Evolutionary conservation across 495 filamentous ascomycete species (phyloP), one percentile per base, ranked within the genome.

Genomic region (Podospora conica): DNA sequence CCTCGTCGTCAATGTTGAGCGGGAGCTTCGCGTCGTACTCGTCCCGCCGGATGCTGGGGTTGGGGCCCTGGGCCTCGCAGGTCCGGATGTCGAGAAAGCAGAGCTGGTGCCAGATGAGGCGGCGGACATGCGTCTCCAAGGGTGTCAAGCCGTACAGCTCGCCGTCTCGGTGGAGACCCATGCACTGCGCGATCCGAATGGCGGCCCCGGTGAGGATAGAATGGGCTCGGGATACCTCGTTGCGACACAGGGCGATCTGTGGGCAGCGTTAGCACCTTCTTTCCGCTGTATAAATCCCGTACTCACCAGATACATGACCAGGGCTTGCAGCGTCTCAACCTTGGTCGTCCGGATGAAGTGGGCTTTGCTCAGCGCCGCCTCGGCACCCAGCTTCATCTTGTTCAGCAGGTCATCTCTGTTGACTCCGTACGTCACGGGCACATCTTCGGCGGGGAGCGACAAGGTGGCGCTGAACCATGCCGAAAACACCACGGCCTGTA

Each of bases 121-220:
- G 86, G 6, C 91, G 85, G 53, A 92, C 81, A 56, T 93, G 89
- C 6, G 86, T 84, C 66, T 92, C 90, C 7, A 90, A 80, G 1
- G 90, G 83, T 31, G 80, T 82, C 31, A 89, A 79, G 0, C 86
- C 84, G 65, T 87, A 90, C 20, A 78, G 76, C 56, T 80, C 79
- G n/a, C 87, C 87, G 69, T 93, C 90, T 1, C 87, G 79, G 71
- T 92, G 87, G n/a, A 91, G 75, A 7, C 89, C 87, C 87, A 91
- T 90, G 69, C 88, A 90, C 76, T 91, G 87, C 28, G 88, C 89
- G 74, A 91, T 84, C 31, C 89, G 79, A 22, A 91, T 86, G 10
- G 87, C 88, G 21, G 88, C 84, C 22, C 87, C 88, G 4, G 88
- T 83, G 2, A 92, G 80, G 21, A 88, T 87, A 9, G 86, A 88